A percentile compares a stretch with the other conserved stretches of the same genome.
phyloP scores from a whole-genome alignment of 257 asterid genomes.

The Solanum stenotomum region DNA sequence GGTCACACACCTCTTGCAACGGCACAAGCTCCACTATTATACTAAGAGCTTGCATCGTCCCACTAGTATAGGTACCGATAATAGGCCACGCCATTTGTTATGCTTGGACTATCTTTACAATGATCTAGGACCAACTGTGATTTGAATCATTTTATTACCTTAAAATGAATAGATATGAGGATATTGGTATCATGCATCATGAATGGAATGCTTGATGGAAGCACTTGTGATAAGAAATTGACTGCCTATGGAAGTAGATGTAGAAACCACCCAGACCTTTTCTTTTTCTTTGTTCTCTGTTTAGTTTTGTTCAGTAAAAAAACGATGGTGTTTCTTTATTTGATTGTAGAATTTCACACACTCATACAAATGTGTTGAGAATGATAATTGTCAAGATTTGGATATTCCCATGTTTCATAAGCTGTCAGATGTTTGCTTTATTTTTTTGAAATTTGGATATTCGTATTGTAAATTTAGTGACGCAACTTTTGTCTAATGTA shows the following conservation, averaged over 20 bases:
- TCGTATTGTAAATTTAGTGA: background rate
- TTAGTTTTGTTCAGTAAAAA: background rate
- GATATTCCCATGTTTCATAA: background rate
- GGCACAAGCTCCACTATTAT: background rate
- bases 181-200: background rate
- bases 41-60: background rate
- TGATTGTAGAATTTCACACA: background rate
- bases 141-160: background rate
- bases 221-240: background rate
- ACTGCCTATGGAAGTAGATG: background rate
- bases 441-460: background rate
- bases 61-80: background rate
- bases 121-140: background rate
- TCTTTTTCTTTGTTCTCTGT: background rate
- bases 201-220: background rate
- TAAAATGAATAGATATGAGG: background rate
- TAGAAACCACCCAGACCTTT: background rate
- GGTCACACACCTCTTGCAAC: background rate
- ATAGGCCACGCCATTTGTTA: background rate
- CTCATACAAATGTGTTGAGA: background rate
- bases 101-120: background rate
- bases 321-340: background rate
- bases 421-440: background rate
- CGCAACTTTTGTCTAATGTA: conserved; percentile 7
- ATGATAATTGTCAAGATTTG: background rate